Evolutionary conservation across 371 early-diverging fungal species (phyloP), one percentile per base, ranked within the genome.

Genomic region (Lichtheimia ramosa): DNA sequence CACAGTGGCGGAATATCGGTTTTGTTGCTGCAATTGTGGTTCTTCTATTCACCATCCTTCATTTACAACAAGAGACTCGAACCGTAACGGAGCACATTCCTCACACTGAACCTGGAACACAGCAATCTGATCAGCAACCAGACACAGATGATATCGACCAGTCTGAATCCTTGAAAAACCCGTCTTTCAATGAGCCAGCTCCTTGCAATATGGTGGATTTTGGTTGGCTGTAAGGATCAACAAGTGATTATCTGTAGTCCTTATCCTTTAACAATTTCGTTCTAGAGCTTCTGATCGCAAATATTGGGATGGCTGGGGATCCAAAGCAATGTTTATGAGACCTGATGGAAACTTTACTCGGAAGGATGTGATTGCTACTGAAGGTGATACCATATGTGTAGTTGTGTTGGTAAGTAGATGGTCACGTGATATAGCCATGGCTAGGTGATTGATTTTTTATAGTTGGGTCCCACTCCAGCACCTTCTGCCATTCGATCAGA

Each of bases 391-490:
- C 21, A 55, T 68, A 0, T 78, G 79, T 43, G 60, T 74, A 42
- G 70, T 73, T 50, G 71, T 73, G 3, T 27, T 78, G 65, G 77
- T 77, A 69, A 63, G 64, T 50, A 8, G 10, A 34, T 24, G 0
- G 15, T 52, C 18, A 27, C 46, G 10, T 46, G n/a, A n/a, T 2
- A 2, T 7, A 10, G 46, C 2, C 21, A 21, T n/a, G 46, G 21
- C 16, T n/a, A n/a, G 46, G 2, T 46, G 46, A 21, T n/a, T 46
- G 46, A 46, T 27, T 18, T 23, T 53, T 28, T 41, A 57, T 43
- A 75, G 73, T 71, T 76, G 46, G 73, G 69, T 21, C 76, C 76
- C 13, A 73, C 59, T 25, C 76, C 73, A 8, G 74, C 70, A 14
- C 64, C 59, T 28, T 68, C 73, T 4, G 58, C 66, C 5, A 60